Conservation (phyloP, 345 rosid genomes). For the Acer saccharum region DNA sequence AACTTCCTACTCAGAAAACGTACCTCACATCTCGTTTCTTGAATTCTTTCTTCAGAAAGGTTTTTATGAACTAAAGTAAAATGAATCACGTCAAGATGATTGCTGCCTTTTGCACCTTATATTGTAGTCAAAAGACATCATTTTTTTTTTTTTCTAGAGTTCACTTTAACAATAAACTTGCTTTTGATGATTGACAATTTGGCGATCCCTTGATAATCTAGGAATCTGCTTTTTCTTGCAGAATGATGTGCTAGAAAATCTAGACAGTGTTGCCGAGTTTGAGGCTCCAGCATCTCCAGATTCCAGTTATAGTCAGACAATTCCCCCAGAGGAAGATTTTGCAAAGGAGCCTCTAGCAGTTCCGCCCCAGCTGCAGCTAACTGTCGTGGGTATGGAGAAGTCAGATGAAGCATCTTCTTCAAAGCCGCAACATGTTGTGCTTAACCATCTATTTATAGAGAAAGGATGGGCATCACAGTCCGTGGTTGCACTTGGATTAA, state of each 20-base stretch:
- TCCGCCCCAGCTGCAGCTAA: constrained; percentile 76
- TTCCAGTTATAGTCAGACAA: constrained; percentile 60
- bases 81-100: not conserved
- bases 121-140: not conserved
- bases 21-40: not conserved
- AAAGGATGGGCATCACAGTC: constrained; percentile 81
- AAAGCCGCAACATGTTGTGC: constrained; percentile 83
- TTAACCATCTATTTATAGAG: constrained; percentile 84
- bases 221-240: constrained; percentile 30
- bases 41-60: not conserved
- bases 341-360: constrained; percentile 71
- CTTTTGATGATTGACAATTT: not conserved
- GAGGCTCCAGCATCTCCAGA: constrained; percentile 86
- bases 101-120: not conserved
- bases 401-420: constrained; percentile 49
- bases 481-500: constrained; percentile 75
- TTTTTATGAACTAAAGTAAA: not conserved
- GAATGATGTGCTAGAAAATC: constrained; percentile 75
- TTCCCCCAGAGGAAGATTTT: constrained; percentile 70
- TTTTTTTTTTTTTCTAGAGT: no score
- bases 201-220: not conserved
- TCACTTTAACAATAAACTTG: not conserved
- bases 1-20: not conserved
- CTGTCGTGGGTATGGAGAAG: constrained; percentile 56
- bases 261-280: constrained; percentile 74